Conservation (phyloP, 495 filamentous ascomycete species). For the Pyrenula aspistea region DNA sequence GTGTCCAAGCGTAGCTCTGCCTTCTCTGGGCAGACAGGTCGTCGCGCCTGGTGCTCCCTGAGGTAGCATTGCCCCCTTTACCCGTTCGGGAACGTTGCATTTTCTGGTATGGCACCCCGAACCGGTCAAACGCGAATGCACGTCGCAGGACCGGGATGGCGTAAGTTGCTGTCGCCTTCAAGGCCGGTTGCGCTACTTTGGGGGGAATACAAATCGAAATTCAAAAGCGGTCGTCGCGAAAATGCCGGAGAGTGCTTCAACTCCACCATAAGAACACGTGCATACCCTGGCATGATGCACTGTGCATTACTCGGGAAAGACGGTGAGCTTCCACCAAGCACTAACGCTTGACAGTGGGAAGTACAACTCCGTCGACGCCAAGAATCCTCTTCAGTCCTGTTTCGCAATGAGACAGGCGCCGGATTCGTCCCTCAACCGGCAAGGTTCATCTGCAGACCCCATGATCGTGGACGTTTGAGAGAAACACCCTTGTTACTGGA, state of each 20-base stretch:
- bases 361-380: background rate
- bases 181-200: background rate
- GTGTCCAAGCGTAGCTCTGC: too few species aligned
- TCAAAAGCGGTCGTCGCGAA: too few species aligned
- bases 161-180: background rate
- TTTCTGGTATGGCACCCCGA: background rate
- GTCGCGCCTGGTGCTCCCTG: background rate
- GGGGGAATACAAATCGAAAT: too few species aligned
- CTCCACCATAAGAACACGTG: background rate
- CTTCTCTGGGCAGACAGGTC: too few species aligned
- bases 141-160: background rate
- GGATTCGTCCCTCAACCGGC: background rate
- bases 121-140: background rate
- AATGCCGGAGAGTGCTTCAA: background rate
- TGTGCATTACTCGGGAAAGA: background rate
- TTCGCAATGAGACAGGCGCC: background rate
- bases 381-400: background rate
- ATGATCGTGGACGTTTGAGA: background rate
- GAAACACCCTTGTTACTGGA: background rate
- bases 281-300: background rate
- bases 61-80: background rate
- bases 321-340: background rate
- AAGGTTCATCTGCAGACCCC: background rate
- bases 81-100: background rate
- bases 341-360: background rate